A percentile compares a stretch with the other conserved stretches of the same genome.
Conservation (phyloP, 352 stramenopile genomes). For the Globisporangium echinulatum region DNA sequence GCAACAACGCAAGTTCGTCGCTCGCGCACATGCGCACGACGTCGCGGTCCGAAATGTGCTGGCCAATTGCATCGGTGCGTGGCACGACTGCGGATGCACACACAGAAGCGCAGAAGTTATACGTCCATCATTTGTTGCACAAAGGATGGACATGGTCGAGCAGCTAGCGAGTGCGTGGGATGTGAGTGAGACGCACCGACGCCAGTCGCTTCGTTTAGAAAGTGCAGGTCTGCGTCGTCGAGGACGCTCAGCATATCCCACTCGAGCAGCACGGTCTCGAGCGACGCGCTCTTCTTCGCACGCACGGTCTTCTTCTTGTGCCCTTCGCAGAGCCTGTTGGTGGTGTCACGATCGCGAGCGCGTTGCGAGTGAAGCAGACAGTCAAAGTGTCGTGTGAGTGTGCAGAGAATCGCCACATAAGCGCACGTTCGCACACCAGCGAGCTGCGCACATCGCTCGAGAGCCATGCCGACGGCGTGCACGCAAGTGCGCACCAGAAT, state of each 20-base stretch:
- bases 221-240: constrained; percentile 36
- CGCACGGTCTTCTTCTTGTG: constrained; percentile 60
- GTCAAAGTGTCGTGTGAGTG: background rate
- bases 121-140: no score
- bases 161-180: background rate
- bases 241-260: constrained; percentile 44
- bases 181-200: constrained; percentile 16
- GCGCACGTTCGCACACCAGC: background rate
- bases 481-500: constrained; percentile 44
- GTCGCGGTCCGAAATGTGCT: constrained; percentile 59
- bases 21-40: constrained; percentile 64
- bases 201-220: constrained; percentile 75
- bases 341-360: background rate
- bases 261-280: constrained; percentile 30
- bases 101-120: background rate
- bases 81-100: constrained; percentile 33
- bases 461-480: no score
- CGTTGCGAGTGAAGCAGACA: background rate
- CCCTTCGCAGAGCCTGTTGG: constrained; percentile 60
- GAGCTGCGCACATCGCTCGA: background rate
- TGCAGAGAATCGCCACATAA: background rate
- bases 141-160: no score
- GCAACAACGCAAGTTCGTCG: constrained; percentile 49
- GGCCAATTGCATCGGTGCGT: constrained; percentile 40
- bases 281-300: constrained; percentile 34